Evolutionary conservation across 345 rosid species (phyloP), one percentile per base, ranked within the genome.

Genomic region (Isatis tinctoria): DNA sequence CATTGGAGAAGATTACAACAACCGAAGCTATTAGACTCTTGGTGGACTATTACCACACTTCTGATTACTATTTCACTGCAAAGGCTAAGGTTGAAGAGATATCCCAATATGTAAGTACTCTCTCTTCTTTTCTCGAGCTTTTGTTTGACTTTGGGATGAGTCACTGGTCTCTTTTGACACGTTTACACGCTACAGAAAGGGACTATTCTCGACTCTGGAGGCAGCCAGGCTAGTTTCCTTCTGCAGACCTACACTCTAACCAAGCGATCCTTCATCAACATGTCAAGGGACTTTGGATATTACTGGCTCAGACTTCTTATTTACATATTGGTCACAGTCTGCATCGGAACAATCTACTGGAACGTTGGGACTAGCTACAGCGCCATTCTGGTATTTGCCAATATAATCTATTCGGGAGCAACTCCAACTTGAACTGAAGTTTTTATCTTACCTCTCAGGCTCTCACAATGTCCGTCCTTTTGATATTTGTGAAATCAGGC

Each of bases 271-370:
- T 88, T 86, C 82, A 74, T 84, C 74, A 94, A 94, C 86, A 94
- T 94, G 98, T 94, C 95, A 9, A 85, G 98, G 63, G 98, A 94
- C 79, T 91, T 94, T 17, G 98, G 97, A 8, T 94, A 94, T 64
- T 94, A 91, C 85, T 94, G 98, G 98, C 89, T 94, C 28, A 84
- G 98, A 85, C 97, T 94, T 47, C 78, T 81, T 9, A 94, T 94
- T 52, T 94, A 94, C 77, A 51, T 89, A 39, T 73, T 91, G 11
- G 95, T 94, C 54, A 87, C 98, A 1, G 1, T 91, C 82, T 94
- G 98, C 82, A 91, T 91, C 9, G 97, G 98, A 68, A 91, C 97
- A 27, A 94, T 94, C 75, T 94, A 91, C 57, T 75, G 89, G 73
- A 79, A 94, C 67, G 87, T 94, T 3, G 98, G 98, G 37, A 94